A percentile compares a stretch with the other conserved stretches of the same genome.
These are phyloP conservation scores for Aethionema arabicum DNA, from an alignment of 345 rosid genomes.

Conservation along the genomic window DNA sequence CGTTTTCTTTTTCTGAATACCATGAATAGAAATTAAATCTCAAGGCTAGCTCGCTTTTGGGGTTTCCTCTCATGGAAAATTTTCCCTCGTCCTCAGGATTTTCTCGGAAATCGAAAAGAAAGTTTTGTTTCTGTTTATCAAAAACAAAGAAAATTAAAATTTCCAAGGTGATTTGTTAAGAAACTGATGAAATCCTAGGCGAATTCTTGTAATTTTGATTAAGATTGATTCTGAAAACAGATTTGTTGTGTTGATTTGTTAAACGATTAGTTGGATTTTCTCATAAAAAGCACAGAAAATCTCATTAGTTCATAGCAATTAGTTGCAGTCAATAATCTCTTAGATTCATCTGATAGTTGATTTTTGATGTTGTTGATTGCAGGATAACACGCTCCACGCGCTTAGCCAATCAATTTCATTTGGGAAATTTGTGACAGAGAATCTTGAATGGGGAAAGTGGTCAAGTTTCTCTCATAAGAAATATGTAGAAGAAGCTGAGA, in stretches of 20 bases:
- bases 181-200: not conserved
- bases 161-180: not conserved
- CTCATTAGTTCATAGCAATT: not conserved
- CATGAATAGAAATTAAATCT: slow-evolving; percentile 4
- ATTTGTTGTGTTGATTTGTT: not conserved
- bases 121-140: slow-evolving; percentile 1
- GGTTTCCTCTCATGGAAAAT: not conserved
- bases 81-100: not conserved
- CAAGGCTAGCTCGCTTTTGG: not conserved
- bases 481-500: slow-evolving; percentile 82
- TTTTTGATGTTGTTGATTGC: slow-evolving; percentile 36
- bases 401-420: slow-evolving; percentile 78
- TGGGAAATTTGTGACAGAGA: slow-evolving; percentile 81
- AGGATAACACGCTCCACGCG: slow-evolving; percentile 67
- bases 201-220: not conserved
- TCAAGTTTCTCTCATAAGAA: slow-evolving; percentile 70
- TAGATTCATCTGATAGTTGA: slow-evolving; percentile 12
- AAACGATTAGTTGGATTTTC: not conserved
- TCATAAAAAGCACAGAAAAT: too few relatives aligned
- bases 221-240: not conserved
- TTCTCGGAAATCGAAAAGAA: slow-evolving; percentile 1
- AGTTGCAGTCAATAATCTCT: not conserved
- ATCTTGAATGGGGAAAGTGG: slow-evolving; percentile 94
- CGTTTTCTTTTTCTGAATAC: slow-evolving; percentile 9
- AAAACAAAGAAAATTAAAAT: not conserved